Base-by-base conservation (phyloP, 352 stramenopile species). In the Phytophthora sansomeana region DNA sequence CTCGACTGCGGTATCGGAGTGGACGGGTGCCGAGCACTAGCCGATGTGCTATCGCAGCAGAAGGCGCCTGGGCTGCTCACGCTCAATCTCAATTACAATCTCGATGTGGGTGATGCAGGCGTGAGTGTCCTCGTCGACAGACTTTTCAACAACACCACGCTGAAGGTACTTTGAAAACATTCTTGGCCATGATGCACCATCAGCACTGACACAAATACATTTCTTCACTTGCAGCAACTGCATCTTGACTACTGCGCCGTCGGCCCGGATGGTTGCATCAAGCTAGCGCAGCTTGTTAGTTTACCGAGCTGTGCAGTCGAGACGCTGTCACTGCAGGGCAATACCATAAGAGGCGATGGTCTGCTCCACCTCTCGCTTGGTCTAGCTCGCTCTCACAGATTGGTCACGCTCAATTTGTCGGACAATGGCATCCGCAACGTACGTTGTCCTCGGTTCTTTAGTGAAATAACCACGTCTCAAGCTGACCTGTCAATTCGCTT, bases 341-440 rank as follows among this genome's bases (percentile, higher is more conserved):
- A 95, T 52, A 50, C 55, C 5, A 46, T 91, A 6, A 72, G 71
- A 8, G 76, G 83, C 38, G 78, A 87, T 32, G 86, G 86, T 1
- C 78, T 95, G 13, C 80, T 80, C 3, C 77, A 92, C 44, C 78
- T 95, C 39, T 92, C 87, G 8, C 74, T 91, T 6, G 87, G 87
- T 5, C 81, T 95, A 21, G 83, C 80, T 14, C 75, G 87, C 6
- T 77, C 83, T 2, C 78, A 80, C 4, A 75, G 71, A 16, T 74
- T 95, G 16, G 71, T 61, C n/a, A 85, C 68, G 6, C 72, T 95
- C 19, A 93, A 92, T 35, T 68, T 95, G 29, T 83, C 85, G 7
- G 87, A 95, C 73, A 95, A 95, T 39, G 82, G 69, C 43, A 91
- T 93, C 49, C 85, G 85, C 26, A 85, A 92, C 44, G 87, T 89